Evolutionary conservation across 1,284 basidiomycete genomes (phyloP).

Genomic region (Peniophora sp.): DNA sequence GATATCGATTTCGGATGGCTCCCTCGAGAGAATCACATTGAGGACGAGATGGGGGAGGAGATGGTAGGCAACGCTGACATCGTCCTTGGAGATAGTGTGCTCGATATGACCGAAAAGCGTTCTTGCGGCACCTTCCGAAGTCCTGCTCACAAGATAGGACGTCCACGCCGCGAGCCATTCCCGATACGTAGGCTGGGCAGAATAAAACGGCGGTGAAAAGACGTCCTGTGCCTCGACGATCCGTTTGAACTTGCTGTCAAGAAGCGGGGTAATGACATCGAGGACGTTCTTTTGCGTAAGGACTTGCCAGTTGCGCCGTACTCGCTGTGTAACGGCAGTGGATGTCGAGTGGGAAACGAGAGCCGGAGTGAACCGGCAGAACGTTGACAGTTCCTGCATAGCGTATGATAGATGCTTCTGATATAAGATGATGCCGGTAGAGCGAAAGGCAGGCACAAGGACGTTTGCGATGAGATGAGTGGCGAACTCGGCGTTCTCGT

Average conservation of each 20-base stretch:
- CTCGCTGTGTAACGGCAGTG: conserved; percentile 56
- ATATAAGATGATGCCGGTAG: conserved; percentile 90
- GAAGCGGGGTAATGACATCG: conserved; percentile 85
- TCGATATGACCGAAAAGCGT: conserved; percentile 79
- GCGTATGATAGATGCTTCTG: conserved; percentile 87
- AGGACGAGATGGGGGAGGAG: conserved; percentile 91
- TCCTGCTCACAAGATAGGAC: conserved; percentile 70
- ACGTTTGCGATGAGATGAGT: conserved; percentile 83
- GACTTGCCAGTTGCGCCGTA: conserved; percentile 49
- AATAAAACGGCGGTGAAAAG: conserved; percentile 71
- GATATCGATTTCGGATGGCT: conserved; percentile 49
- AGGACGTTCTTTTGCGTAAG: conserved; percentile 77
- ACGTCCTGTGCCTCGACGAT: conserved; percentile 27
- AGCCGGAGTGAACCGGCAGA: conserved; percentile 80
- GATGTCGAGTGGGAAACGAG: conserved; percentile 48
- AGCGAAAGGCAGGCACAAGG: conserved; percentile 87
- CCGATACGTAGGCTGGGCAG: conserved; percentile 71
- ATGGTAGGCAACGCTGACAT: conserved; percentile 86
- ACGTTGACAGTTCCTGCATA: conserved; percentile 87
- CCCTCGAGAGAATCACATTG: conserved; percentile 77
- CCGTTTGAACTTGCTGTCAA: conserved; percentile 65
- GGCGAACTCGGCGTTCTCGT: conserved; percentile 78
- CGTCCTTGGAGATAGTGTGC: conserved; percentile 77
- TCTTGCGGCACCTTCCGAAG: conserved; percentile 48
- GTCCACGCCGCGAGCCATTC: conserved; percentile 97